Evolutionary conservation across 768 basidiomycete species (phyloP).

Genomic region (Exidia glandulosa): DNA sequence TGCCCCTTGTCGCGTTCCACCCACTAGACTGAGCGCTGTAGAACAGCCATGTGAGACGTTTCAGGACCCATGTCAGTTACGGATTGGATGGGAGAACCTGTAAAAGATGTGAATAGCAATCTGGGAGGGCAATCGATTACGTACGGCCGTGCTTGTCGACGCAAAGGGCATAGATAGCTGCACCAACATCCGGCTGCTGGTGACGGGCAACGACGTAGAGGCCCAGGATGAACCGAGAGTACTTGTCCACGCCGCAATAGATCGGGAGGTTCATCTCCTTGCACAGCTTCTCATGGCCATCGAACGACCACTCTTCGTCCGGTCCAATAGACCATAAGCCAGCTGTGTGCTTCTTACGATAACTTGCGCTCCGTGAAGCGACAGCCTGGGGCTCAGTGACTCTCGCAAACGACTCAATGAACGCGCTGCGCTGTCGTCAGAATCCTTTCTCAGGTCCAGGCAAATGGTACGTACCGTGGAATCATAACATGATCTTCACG

Average conservation of each 20-base stretch:
- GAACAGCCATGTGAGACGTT: too few relatives aligned
- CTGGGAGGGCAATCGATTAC: background rate
- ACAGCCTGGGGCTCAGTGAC: too few relatives aligned
- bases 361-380: too few relatives aligned
- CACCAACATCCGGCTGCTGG: background rate
- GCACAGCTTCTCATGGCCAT: background rate
- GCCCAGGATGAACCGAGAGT: background rate
- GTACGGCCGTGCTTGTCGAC: background rate
- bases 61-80: background rate
- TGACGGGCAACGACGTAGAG: background rate
- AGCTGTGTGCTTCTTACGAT: background rate
- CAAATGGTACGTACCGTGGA: too few relatives aligned
- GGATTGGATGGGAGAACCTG: background rate
- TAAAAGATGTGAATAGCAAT: background rate
- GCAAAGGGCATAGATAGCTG: background rate
- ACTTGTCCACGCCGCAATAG: background rate
- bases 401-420: too few relatives aligned
- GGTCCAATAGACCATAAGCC: background rate
- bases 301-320: background rate
- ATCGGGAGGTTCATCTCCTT: background rate
- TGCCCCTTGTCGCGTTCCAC: too few relatives aligned
- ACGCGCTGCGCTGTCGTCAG: too few relatives aligned
- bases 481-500: too few relatives aligned
- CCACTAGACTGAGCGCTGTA: too few relatives aligned
- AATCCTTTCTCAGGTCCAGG: too few relatives aligned